Evolutionary conservation across 2,329 filamentous ascomycete genomes (phyloP).

Genomic region (Mycosphaerella arachidis): DNA sequence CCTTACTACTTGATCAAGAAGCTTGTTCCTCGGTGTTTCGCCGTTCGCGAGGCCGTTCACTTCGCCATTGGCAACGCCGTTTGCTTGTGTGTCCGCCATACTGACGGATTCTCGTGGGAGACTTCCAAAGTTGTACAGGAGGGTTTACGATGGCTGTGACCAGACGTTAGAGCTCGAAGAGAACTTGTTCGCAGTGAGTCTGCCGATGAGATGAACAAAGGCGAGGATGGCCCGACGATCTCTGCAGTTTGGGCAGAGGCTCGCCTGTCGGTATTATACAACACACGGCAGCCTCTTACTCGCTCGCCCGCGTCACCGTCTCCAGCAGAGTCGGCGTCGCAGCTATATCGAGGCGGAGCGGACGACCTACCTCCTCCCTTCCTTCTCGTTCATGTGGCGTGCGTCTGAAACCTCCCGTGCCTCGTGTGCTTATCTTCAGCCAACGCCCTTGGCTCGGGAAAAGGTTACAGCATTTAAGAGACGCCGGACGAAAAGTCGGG

Average conservation of each 20-base stretch:
- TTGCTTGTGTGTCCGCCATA: slow-evolving; percentile 15
- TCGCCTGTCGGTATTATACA: not conserved
- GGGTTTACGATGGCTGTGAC: not conserved
- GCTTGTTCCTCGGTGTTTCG: slow-evolving; percentile 46
- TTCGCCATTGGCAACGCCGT: slow-evolving; percentile 9
- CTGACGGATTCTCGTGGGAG: not conserved
- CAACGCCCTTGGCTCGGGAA: not conserved
- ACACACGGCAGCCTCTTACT: not conserved
- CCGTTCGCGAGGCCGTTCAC: slow-evolving; percentile 9
- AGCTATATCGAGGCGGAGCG: not conserved
- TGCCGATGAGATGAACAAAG: not conserved
- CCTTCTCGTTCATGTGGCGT: not conserved
- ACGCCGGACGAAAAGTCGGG: not conserved
- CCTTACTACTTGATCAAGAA: slow-evolving; percentile 52
- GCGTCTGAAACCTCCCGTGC: not conserved
- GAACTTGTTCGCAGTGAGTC: not conserved
- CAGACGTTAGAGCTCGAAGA: not conserved
- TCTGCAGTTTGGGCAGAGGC: not conserved
- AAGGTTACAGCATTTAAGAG: not conserved
- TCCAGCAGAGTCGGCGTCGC: not conserved
- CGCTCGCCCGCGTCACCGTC: not conserved
- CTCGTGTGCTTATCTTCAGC: slow-evolving; percentile 1
- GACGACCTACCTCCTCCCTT: not conserved
- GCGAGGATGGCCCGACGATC: not conserved
- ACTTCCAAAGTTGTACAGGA: not conserved